Evolutionary conservation across 2,329 filamentous ascomycete species (phyloP).

Genomic region (Penicillium sp.): DNA sequence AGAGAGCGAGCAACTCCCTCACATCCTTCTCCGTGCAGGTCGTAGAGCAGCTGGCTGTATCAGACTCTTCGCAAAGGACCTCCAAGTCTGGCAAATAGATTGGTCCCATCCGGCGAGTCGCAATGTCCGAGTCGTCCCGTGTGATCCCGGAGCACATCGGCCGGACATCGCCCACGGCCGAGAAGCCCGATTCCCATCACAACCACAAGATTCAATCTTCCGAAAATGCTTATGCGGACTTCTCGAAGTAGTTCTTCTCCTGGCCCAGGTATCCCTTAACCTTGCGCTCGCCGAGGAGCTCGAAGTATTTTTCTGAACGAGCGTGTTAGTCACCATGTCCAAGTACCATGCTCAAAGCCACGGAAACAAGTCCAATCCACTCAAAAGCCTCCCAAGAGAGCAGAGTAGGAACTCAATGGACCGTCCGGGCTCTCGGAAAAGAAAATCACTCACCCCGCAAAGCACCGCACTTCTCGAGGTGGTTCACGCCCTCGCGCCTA

Average conservation of each 20-base stretch:
- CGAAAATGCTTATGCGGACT: constrained; percentile 25
- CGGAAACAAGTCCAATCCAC: neutral
- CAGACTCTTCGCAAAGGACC: neutral
- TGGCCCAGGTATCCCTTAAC: constrained; percentile 63
- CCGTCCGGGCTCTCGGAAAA: neutral
- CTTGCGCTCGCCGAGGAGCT: constrained; percentile 62
- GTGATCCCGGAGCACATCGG: neutral
- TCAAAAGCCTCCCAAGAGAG: neutral
- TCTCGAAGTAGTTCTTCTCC: constrained; percentile 60
- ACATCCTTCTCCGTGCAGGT: constrained; percentile 7
- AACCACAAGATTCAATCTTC: neutral
- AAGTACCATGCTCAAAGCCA: neutral
- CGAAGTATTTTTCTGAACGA: constrained; percentile 61
- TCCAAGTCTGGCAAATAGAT: neutral
- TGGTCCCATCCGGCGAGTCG: neutral
- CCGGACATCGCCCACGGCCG: neutral
- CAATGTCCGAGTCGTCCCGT: neutral
- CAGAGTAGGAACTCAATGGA: neutral
- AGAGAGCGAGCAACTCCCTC: constrained; percentile 12
- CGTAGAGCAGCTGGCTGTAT: neutral
- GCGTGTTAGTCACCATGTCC: constrained; percentile 6
- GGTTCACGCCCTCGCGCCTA: constrained; percentile 63
- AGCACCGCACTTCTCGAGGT: constrained; percentile 66
- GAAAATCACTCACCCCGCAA: constrained; percentile 56
- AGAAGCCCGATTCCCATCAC: neutral